Conservation (phyloP, 805 yeast genomes). For the Candida dendrica region DNA sequence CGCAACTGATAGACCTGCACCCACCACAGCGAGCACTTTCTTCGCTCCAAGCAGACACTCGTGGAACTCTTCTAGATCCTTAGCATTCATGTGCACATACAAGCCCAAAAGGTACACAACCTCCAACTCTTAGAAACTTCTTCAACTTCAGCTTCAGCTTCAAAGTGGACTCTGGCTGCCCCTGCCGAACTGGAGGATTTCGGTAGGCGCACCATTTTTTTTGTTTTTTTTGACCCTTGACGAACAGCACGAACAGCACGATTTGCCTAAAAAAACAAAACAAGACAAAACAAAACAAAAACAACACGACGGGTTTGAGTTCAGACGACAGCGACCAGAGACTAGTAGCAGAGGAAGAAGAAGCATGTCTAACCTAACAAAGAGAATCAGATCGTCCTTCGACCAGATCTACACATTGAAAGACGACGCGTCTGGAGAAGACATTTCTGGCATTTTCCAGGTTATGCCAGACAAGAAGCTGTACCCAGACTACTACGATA, state of each 20-base stretch:
- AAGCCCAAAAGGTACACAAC: too few relatives aligned
- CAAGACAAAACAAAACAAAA: background rate
- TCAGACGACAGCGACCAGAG: too few relatives aligned
- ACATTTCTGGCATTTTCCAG: conserved; percentile 52
- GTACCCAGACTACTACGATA: conserved; percentile 69
- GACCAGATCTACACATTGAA: conserved; percentile 33
- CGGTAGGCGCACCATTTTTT: too few relatives aligned
- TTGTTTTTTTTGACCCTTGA: too few relatives aligned
- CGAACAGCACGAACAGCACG: too few relatives aligned
- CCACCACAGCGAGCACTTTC: conserved; percentile 58
- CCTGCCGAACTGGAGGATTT: too few relatives aligned
- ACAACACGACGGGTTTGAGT: too few relatives aligned
- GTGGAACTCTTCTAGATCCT: conserved; percentile 35
- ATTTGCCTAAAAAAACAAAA: background rate
- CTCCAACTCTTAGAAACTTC: too few relatives aligned
- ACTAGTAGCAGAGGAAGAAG: too few relatives aligned
- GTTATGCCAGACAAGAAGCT: conserved; percentile 66
- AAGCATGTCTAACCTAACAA: conserved; percentile 4
- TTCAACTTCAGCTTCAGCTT: too few relatives aligned
- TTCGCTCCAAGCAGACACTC: conserved; percentile 36
- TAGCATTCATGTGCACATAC: background rate
- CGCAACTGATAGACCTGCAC: conserved; percentile 76
- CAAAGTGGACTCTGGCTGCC: too few relatives aligned
- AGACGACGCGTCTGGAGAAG: conserved; percentile 30
- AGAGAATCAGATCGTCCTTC: conserved; percentile 19